phyloP scores from a whole-genome alignment of 176 grass and related monocot species.

The Dactylis glomerata region DNA sequence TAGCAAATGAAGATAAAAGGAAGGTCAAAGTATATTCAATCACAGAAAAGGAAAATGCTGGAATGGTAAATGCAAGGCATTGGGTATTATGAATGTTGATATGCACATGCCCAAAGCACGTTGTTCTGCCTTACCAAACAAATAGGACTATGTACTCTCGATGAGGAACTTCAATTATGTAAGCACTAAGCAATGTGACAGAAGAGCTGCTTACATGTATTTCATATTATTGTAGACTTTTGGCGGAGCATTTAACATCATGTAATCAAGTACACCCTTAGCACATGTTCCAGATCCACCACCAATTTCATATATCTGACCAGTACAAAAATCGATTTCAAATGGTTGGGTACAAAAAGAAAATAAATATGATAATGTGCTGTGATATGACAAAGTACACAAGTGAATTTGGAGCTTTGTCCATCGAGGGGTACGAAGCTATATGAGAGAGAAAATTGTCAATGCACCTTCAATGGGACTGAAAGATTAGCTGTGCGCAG shows the following conservation, averaged over 20 bases:
- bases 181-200: background rate
- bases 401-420: background rate
- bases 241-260: slow-evolving; percentile 91
- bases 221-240: slow-evolving; percentile 95
- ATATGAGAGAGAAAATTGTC: background rate
- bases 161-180: background rate
- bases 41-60: slow-evolving; percentile 16
- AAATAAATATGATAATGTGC: background rate
- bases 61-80: slow-evolving; percentile 8
- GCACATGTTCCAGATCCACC: slow-evolving; percentile 97
- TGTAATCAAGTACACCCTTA: slow-evolving; percentile 92
- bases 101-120: background rate
- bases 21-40: slow-evolving; percentile 43
- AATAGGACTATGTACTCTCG: background rate
- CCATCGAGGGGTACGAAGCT: background rate
- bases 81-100: background rate
- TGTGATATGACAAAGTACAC: background rate
- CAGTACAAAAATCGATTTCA: slow-evolving; percentile 14
- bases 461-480: slow-evolving; percentile 68
- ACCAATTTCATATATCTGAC: slow-evolving; percentile 95
- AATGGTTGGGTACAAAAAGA: background rate
- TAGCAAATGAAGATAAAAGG: slow-evolving; percentile 45
- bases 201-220: slow-evolving; percentile 70
- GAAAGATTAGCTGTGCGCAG: slow-evolving; percentile 91
- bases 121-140: slow-evolving; percentile 1